phyloP scores from a whole-genome alignment of 371 early-diverging fungal genomes.

The Mortierella sp. region DNA sequence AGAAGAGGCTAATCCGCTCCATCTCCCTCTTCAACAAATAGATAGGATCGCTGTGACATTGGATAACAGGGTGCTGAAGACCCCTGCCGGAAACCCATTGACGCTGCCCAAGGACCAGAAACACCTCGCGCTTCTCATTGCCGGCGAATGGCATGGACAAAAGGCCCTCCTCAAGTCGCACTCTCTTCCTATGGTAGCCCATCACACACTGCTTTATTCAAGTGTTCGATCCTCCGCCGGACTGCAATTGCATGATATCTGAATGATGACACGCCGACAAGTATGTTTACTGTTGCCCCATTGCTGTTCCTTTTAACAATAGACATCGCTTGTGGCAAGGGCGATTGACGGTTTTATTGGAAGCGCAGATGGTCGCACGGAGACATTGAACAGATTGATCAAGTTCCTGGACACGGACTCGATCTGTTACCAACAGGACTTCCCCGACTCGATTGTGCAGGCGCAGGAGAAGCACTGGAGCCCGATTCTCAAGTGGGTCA shows the following conservation, averaged over 20 bases:
- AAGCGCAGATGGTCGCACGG: constrained; percentile 64
- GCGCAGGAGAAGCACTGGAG: constrained; percentile 87
- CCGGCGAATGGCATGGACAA: constrained; percentile 96
- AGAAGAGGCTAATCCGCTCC: background rate
- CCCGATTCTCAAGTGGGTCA: constrained; percentile 87
- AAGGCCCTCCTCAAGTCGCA: constrained; percentile 82
- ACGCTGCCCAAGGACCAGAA: constrained; percentile 69
- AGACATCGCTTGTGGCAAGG: constrained; percentile 91
- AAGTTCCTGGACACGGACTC: constrained; percentile 92
- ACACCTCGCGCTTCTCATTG: constrained; percentile 84
- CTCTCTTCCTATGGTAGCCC: constrained; percentile 85
- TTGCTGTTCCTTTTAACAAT: background rate
- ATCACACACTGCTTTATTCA: background rate
- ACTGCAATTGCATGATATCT: no score
- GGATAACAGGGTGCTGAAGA: constrained; percentile 87
- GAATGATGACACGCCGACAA: background rate
- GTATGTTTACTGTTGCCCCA: background rate
- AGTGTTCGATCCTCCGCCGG: background rate
- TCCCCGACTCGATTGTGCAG: constrained; percentile 80
- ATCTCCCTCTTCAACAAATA: constrained; percentile 20
- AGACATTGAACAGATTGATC: constrained; percentile 82
- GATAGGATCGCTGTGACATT: constrained; percentile 75
- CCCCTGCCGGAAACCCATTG: constrained; percentile 83
- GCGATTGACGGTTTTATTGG: constrained; percentile 81
- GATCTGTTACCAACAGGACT: constrained; percentile 86